Conservation (phyloP, 2,329 filamentous ascomycete genomes). For the Diplodia corticola region DNA sequence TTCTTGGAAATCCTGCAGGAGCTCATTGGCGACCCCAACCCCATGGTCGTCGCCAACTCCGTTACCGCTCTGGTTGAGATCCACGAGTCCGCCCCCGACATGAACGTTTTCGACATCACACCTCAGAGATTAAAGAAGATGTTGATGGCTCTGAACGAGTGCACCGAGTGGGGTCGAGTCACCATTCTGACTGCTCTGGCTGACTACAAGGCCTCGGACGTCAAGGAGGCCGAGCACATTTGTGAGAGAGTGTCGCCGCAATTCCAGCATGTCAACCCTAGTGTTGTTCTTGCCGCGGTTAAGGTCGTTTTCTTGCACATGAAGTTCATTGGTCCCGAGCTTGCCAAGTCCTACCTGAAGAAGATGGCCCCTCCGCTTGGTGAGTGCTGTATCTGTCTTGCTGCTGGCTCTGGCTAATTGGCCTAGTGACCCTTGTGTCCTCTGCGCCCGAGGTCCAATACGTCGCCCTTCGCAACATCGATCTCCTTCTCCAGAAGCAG, state of each 20-base stretch:
- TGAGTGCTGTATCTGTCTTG: constrained; percentile 46
- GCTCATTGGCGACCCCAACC: constrained; percentile 94
- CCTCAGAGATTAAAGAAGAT: constrained; percentile 88
- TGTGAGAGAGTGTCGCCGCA: constrained; percentile 95
- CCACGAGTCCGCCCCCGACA: constrained; percentile 84
- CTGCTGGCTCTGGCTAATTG: constrained; percentile 29
- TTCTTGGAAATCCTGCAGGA: constrained; percentile 94
- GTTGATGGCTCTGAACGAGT: constrained; percentile 94
- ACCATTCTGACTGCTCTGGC: constrained; percentile 89
- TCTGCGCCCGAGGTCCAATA: constrained; percentile 98
- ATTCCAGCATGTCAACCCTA: constrained; percentile 97
- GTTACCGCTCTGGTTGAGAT: constrained; percentile 94
- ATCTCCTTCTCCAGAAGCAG: constrained; percentile 91
- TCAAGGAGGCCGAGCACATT: constrained; percentile 97
- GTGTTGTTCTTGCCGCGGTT: constrained; percentile 94
- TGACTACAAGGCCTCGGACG: constrained; percentile 80
- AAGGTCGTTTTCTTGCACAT: constrained; percentile 98
- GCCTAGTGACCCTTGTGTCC: constrained; percentile 84
- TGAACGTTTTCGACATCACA: constrained; percentile 79
- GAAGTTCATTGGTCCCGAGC: constrained; percentile 75
- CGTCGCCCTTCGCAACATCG: constrained; percentile 93
- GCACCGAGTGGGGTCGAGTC: constrained; percentile 96
- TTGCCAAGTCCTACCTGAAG: constrained; percentile 84
- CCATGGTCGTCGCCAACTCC: constrained; percentile 98
- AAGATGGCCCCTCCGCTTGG: constrained; percentile 97